Conservation (phyloP, 208 protist genomes). For the Crithidia expoeki region DNA sequence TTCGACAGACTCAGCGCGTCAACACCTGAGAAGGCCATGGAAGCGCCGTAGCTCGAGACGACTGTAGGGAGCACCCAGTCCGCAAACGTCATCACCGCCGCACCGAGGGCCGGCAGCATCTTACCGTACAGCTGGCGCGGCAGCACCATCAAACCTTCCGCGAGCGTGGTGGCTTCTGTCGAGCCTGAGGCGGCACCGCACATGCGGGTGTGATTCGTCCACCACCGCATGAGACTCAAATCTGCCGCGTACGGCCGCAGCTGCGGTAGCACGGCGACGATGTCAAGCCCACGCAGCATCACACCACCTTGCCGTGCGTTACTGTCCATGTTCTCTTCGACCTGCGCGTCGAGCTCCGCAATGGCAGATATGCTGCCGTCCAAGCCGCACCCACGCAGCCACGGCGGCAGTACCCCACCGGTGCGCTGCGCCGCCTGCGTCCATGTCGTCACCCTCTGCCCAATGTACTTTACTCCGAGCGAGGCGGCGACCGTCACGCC, state of each 20-base stretch:
- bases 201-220: conserved; percentile 42
- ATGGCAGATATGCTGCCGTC: conserved; percentile 20
- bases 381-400: conserved; percentile 30
- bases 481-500: conserved; percentile 27
- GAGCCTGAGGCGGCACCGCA: conserved; percentile 15
- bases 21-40: conserved; percentile 21
- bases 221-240: conserved; percentile 64
- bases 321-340: conserved; percentile 60
- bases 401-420: conserved; percentile 26
- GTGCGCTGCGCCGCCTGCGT: conserved; percentile 33
- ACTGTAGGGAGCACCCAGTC: conserved; percentile 51
- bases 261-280: conserved; percentile 61
- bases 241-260: conserved; percentile 79
- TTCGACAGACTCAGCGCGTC: conserved; percentile 30
- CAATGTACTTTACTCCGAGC: conserved; percentile 27
- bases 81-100: conserved; percentile 28
- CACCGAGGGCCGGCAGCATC: conserved; percentile 40
- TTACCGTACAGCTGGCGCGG: conserved; percentile 31
- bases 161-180: conserved; percentile 24
- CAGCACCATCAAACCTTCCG: conserved; percentile 15
- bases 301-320: conserved; percentile 46
- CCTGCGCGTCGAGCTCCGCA: conserved; percentile 50
- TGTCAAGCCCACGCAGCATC: conserved; percentile 79
- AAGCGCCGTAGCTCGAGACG: conserved; percentile 42
- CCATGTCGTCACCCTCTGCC: conserved; percentile 21